Base-by-base conservation (phyloP, 2,329 filamentous ascomycete genomes). In the Lecanoromycetidae sp. region DNA sequence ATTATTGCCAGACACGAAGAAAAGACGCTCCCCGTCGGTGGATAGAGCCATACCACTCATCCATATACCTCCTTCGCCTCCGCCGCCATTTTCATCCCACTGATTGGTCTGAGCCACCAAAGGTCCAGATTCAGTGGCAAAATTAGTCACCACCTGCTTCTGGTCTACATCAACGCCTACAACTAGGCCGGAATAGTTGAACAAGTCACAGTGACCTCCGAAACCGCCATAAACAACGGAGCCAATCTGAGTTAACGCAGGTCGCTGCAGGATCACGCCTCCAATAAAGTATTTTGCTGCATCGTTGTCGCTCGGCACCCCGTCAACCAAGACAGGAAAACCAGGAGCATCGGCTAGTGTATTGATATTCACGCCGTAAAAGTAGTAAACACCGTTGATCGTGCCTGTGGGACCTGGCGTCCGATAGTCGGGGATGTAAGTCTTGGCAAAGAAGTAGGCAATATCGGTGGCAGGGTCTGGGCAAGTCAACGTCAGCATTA, bases 121-220 rank as follows among this genome's bases (percentile, higher is more conserved):
- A 20, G 56, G 52, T n/a, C 55, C 53, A 27, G 52, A 36, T 43
- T 54, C 53, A n/a, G 51, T 55, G 13, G 51, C 53, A 25, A 53
- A 58, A 19, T 53, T 52, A 6, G 52, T 51, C 17, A 54, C 54
- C 44, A 58, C 55, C 58, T 29, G 57, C 46, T 12, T 64, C 63
- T 0, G 58, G 0, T 61, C 64, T 49, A 70, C 68, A 57, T 72
- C 64, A 55, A 70, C 66, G 3, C 71, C 70, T 33, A 76, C 63
- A 33, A 76, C 61, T 61, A 68, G 70, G 20, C 72, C 71, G 1
- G 72, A 75, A 51, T 75, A 75, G 55, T 77, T 74, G 57, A 70
- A 77, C 46, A 71, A 64, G 20, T 75, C 74, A 41, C 74, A 77
- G 51, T 76, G 70, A 8, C 71, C 74, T 0, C 71, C 74, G 50